These are phyloP conservation scores for Moesziomyces parantarcticus DNA, from an alignment of 1,284 basidiomycete species.

Conservation along the genomic window DNA sequence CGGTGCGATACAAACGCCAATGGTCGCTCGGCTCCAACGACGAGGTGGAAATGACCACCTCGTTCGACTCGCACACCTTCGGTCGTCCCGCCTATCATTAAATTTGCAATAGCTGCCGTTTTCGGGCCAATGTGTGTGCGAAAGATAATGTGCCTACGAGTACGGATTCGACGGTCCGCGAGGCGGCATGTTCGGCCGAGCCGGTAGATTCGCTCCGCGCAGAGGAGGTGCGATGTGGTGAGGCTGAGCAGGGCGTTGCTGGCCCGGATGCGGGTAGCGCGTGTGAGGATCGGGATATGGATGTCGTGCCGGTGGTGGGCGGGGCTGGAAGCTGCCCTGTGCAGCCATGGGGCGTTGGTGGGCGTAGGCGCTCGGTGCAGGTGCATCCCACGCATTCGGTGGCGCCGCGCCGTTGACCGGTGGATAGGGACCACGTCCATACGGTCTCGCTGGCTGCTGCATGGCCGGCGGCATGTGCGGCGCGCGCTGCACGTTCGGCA, in stretches of 20 bases:
- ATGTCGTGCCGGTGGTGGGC: background rate
- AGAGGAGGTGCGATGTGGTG: background rate
- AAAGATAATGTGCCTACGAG: background rate
- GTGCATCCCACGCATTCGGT: background rate
- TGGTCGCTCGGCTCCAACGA: background rate
- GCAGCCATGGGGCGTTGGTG: background rate
- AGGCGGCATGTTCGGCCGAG: no score
- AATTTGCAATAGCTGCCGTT: background rate
- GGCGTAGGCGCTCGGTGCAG: background rate
- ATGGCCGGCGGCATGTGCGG: slow-evolving; percentile 2
- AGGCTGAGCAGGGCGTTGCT: background rate
- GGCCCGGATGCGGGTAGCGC: background rate
- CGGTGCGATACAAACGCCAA: background rate
- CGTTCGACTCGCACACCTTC: slow-evolving; percentile 10
- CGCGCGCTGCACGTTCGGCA: background rate
- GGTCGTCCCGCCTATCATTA: background rate
- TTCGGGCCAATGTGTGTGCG: no score
- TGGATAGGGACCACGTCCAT: background rate
- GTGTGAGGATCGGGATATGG: background rate
- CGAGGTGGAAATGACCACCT: background rate
- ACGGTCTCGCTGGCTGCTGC: slow-evolving; percentile 6
- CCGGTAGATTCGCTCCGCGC: no score
- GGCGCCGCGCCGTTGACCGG: background rate
- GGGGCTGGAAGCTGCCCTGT: background rate
- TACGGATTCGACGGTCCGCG: background rate